Percentiles rank a stretch among this genome's conserved stretches.
Conservation (phyloP, 495 filamentous ascomycete species). For the Hypomontagnella submonticulosa region DNA sequence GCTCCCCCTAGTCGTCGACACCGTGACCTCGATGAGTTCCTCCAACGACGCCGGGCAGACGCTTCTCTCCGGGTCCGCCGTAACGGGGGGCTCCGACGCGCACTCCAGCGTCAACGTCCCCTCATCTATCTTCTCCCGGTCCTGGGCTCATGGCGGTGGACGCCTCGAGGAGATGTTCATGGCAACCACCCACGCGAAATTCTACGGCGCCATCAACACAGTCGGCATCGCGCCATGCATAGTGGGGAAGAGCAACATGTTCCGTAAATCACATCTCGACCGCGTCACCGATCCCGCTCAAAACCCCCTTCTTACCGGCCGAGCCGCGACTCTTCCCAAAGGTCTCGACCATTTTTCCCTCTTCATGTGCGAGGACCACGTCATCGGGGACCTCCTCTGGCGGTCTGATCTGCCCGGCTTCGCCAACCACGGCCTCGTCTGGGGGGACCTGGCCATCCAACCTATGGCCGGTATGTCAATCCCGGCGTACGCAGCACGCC, state of each 20-base stretch:
- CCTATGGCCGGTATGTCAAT: conserved; percentile 87
- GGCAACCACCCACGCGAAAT: conserved; percentile 93
- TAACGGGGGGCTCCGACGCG: conserved; percentile 42
- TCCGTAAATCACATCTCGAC: conserved; percentile 89
- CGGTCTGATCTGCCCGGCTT: conserved; percentile 67
- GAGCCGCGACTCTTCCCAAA: conserved; percentile 59
- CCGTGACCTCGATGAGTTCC: conserved; percentile 55
- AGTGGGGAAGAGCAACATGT: conserved; percentile 98
- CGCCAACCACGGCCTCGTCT: conserved; percentile 84
- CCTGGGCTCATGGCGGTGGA: conserved; percentile 69
- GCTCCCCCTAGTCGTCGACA: conserved; percentile 85
- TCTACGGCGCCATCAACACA: conserved; percentile 98
- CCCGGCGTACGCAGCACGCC: conserved; percentile 79
- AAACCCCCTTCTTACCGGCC: conserved; percentile 57
- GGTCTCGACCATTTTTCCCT: conserved; percentile 93
- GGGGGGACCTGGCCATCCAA: conserved; percentile 88
- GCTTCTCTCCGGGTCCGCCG: conserved; percentile 51
- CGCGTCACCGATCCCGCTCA: conserved; percentile 71
- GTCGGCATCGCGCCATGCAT: conserved; percentile 91
- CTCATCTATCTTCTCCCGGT: conserved; percentile 47
- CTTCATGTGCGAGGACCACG: conserved; percentile 97
- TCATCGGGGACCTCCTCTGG: conserved; percentile 94
- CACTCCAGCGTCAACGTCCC: conserved; percentile 36
- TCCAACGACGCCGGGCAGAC: conserved; percentile 56
- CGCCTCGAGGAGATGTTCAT: conserved; percentile 94